A percentile compares a stretch with the other conserved stretches of the same genome.
Conservation (phyloP, 208 protist genomes). For the Crithidia acanthocephali region DNA sequence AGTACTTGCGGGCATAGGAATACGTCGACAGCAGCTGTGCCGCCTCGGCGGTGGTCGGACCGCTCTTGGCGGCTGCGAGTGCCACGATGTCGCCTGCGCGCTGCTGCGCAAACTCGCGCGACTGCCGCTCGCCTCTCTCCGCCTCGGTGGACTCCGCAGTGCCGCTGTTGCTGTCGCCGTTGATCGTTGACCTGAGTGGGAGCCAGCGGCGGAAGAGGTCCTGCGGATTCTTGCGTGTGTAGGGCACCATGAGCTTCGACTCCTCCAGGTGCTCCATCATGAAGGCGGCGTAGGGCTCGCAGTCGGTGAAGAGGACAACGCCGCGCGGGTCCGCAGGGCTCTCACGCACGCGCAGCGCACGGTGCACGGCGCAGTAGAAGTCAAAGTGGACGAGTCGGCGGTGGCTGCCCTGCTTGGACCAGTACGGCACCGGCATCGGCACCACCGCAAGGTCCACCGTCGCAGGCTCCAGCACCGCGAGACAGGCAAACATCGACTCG, state of each 20-base stretch:
- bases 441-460: conserved; percentile 65
- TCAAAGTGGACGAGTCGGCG: conserved; percentile 71
- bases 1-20: conserved; percentile 28
- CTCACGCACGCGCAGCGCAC: conserved; percentile 36
- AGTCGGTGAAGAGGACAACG: conserved; percentile 81
- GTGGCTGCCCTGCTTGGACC: conserved; percentile 62
- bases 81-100: conserved; percentile 21
- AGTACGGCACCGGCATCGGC: conserved; percentile 81
- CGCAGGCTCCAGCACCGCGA: conserved; percentile 45
- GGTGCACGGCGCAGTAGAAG: conserved; percentile 68
- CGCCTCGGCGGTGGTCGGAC: conserved; percentile 23
- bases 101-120: conserved; percentile 28
- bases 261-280: conserved; percentile 86
- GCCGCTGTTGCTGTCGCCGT: too few relatives aligned
- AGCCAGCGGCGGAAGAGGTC: conserved; percentile 49
- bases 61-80: conserved; percentile 31
- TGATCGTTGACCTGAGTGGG: conserved; percentile 6
- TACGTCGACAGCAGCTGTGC: conserved; percentile 13
- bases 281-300: conserved; percentile 75
- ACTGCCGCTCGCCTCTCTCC: not conserved
- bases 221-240: conserved; percentile 73
- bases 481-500: conserved; percentile 75
- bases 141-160: not conserved
- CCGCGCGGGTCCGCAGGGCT: conserved; percentile 60
- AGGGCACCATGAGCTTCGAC: conserved; percentile 79